These are phyloP conservation scores for Fonsecaea monophora DNA, from an alignment of 2,329 filamentous ascomycete species.

Conservation along the genomic window DNA sequence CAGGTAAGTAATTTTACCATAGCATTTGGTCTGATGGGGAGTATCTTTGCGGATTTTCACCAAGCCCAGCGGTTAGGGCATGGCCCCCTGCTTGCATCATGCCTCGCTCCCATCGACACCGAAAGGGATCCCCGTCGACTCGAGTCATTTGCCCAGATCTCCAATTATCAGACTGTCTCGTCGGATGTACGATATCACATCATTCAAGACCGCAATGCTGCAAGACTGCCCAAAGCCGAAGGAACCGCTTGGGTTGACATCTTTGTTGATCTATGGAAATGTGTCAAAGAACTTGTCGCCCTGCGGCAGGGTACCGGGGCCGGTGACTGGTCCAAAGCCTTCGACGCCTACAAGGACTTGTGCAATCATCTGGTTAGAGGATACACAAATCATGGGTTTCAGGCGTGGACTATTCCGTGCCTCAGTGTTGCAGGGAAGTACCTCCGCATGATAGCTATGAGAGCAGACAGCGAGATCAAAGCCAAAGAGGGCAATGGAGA, in stretches of 20 bases:
- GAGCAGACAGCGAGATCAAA: conserved; percentile 76
- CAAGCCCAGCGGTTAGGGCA: conserved; percentile 69
- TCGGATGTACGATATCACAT: conserved; percentile 74
- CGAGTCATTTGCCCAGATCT: conserved; percentile 72
- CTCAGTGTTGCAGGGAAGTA: conserved; percentile 88
- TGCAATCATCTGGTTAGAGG: conserved; percentile 78
- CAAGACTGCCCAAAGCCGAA: conserved; percentile 69
- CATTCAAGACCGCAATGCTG: conserved; percentile 66
- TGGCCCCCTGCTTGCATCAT: conserved; percentile 75
- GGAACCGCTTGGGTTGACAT: conserved; percentile 84
- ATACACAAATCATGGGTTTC: conserved; percentile 76
- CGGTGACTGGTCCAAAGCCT: conserved; percentile 80
- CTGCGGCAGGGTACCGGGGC: conserved; percentile 61
- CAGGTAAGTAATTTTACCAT: neutral
- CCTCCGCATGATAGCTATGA: conserved; percentile 85
- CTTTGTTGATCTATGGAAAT: conserved; percentile 83
- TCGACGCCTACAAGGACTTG: conserved; percentile 87
- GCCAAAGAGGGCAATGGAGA: conserved; percentile 54
- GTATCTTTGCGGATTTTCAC: conserved; percentile 75
- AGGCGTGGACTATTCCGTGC: conserved; percentile 91
- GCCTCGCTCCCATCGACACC: conserved; percentile 74
- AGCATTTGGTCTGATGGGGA: conserved; percentile 65
- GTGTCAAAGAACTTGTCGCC: conserved; percentile 73
- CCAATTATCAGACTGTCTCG: conserved; percentile 70
- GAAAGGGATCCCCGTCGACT: conserved; percentile 69